These are phyloP conservation scores for Tetramitus jugosus DNA, from an alignment of 208 protist genomes.

Conservation along the genomic window DNA sequence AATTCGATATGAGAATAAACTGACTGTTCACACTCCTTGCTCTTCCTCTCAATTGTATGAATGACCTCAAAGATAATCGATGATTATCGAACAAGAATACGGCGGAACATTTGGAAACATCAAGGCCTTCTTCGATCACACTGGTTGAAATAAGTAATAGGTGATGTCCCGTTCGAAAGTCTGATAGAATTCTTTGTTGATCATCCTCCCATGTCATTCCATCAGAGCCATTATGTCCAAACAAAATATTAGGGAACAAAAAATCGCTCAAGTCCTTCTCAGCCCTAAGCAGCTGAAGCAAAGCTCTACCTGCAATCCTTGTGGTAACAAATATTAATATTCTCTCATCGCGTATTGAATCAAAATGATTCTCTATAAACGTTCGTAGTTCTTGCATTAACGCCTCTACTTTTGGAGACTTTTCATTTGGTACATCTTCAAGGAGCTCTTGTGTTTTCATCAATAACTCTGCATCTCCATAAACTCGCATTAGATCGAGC, in stretches of 20 bases:
- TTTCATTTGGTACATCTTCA: too few relatives aligned
- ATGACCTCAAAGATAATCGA: conserved; percentile 42
- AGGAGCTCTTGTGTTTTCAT: too few relatives aligned
- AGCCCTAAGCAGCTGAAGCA: neutral
- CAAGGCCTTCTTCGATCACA: conserved; percentile 62
- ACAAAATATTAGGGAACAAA: neutral
- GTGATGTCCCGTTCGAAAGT: conserved; percentile 40
- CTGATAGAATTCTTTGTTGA: conserved; percentile 40
- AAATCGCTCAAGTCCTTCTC: neutral
- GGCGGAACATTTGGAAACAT: conserved; percentile 52
- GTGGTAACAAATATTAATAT: neutral
- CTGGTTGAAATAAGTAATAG: conserved; percentile 57
- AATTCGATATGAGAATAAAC: too few relatives aligned
- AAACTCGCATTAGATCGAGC: too few relatives aligned
- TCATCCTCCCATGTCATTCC: conserved; percentile 24
- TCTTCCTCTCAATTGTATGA: conserved; percentile 58
- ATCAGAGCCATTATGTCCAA: neutral
- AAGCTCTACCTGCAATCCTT: neutral
- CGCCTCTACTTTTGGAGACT: too few relatives aligned
- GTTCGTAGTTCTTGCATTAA: too few relatives aligned
- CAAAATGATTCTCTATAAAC: too few relatives aligned
- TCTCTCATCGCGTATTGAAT: neutral
- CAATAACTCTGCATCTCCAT: too few relatives aligned
- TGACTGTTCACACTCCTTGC: too few relatives aligned
- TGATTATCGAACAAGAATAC: conserved; percentile 51